Evolutionary conservation across 2,329 filamentous ascomycete genomes (phyloP).

Genomic region (Apiospora pterosperma): DNA sequence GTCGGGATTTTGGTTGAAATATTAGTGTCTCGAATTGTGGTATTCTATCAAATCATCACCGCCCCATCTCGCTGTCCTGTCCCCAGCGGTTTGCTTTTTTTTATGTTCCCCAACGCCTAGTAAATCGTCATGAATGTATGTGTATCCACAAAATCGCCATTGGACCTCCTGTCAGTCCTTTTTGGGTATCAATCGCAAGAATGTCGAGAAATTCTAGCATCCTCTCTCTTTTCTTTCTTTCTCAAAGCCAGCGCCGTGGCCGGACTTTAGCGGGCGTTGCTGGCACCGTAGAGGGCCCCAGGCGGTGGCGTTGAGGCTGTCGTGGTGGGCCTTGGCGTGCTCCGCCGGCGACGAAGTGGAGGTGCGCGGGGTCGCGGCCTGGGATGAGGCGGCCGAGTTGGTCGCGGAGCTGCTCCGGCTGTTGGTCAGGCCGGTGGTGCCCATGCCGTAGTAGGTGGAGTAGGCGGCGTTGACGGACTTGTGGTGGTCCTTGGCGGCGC

Average conservation of each 20-base stretch:
- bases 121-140: not conserved
- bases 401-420: not conserved
- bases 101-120: not conserved
- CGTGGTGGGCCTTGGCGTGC: constrained; percentile 7
- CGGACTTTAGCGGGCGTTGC: not conserved
- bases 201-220: not conserved
- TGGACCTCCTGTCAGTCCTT: not conserved
- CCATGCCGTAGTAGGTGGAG: constrained; percentile 7
- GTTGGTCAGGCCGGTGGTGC: not conserved
- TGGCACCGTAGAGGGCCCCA: not conserved
- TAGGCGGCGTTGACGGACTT: constrained; percentile 10
- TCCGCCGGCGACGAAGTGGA: not conserved
- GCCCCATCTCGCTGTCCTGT: not conserved
- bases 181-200: constrained; percentile 1
- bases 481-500: constrained; percentile 12
- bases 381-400: not conserved
- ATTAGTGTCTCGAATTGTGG: not conserved
- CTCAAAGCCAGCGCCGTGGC: too few relatives aligned
- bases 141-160: not conserved
- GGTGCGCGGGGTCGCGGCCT: not conserved
- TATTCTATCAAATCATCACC: not conserved
- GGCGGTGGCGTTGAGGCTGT: constrained; percentile 4
- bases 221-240: not conserved
- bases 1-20: not conserved
- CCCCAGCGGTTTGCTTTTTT: not conserved